These are phyloP conservation scores for Haplosporangium sp. DNA, from an alignment of 371 early-diverging fungal genomes.

Conservation along the genomic window DNA sequence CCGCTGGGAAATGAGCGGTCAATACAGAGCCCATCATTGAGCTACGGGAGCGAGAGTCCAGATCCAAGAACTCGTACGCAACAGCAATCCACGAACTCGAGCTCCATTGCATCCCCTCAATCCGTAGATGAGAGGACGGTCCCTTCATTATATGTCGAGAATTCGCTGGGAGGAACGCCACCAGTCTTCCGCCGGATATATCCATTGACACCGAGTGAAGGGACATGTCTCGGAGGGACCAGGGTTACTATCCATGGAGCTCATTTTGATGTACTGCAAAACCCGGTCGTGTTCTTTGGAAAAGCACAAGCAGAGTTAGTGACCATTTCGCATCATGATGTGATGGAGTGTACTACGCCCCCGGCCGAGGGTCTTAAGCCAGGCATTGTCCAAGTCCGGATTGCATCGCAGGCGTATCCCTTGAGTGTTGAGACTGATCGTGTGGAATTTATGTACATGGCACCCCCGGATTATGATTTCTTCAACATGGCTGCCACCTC, in stretches of 20 bases:
- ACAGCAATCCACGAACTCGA: conserved; percentile 33
- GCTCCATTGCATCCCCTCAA: conserved; percentile 41
- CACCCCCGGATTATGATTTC: conserved; percentile 45
- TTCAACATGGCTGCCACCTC: conserved; percentile 48
- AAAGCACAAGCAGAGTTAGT: conserved; percentile 44
- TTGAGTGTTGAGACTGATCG: conserved; percentile 20
- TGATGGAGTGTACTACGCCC: conserved; percentile 54
- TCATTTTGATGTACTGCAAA: conserved; percentile 39
- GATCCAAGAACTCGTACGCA: conserved; percentile 18
- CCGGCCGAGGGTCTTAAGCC: conserved; percentile 45
- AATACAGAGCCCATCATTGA: conserved; percentile 45
- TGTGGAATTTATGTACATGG: conserved; percentile 53
- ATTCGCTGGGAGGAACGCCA: no score
- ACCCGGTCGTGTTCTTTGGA: conserved; percentile 50
- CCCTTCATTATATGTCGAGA: conserved; percentile 21
- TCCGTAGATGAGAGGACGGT: conserved; percentile 45
- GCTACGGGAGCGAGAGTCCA: conserved; percentile 43
- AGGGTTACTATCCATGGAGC: conserved; percentile 50
- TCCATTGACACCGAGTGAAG: conserved; percentile 50
- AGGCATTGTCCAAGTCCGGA: conserved; percentile 46
- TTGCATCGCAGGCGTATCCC: conserved; percentile 23
- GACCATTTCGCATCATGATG: conserved; percentile 50
- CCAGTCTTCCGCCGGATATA: conserved; percentile 46
- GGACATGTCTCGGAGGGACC: conserved; percentile 46
- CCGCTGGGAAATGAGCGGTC: conserved; percentile 26